Conservation (phyloP, 495 filamentous ascomycete genomes). For the Acidiella bohemica region DNA sequence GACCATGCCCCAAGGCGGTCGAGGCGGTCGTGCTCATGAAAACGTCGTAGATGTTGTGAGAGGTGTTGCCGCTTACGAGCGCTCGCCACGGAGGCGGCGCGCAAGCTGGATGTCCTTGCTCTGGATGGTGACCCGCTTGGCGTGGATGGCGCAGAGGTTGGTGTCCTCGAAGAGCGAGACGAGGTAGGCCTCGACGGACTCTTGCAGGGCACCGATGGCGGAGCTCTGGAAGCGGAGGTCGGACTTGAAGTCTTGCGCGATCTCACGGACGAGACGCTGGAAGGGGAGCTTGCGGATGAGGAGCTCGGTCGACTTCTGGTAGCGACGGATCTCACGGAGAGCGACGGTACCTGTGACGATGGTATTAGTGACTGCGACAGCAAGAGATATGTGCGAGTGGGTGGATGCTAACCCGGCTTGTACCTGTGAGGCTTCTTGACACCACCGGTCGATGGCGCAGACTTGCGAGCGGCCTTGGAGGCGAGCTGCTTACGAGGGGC, state of each 20-base stretch:
- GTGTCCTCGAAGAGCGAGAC: conserved; percentile 99
- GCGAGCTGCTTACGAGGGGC: conserved; percentile 96
- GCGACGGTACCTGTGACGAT: conserved; percentile 67
- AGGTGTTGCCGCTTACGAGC: conserved; percentile 19
- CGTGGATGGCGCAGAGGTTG: conserved; percentile 99
- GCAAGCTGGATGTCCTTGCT: conserved; percentile 28
- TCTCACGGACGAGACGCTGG: conserved; percentile 99
- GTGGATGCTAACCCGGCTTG: conserved; percentile 70
- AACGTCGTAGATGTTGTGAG: conserved; percentile 8
- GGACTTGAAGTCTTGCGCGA: conserved; percentile 99
- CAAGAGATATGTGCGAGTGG: neutral
- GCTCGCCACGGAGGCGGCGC: conserved; percentile 26
- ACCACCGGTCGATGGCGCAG: conserved; percentile 62
- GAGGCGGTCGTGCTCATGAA: conserved; percentile 15
- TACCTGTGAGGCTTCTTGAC: conserved; percentile 99
- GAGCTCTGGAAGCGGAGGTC: conserved; percentile 99
- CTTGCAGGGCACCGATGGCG: conserved; percentile 98
- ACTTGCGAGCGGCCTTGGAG: conserved; percentile 71
- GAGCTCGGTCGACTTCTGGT: conserved; percentile 99
- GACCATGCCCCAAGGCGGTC: conserved; percentile 15
- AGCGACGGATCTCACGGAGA: conserved; percentile 99
- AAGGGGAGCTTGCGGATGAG: conserved; percentile 99
- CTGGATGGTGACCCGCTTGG: conserved; percentile 68
- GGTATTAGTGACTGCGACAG: conserved; percentile 23
- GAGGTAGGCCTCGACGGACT: conserved; percentile 99